Evolutionary conservation across 2,329 filamentous ascomycete species (phyloP).

Genomic region (Triangularia setosa): DNA sequence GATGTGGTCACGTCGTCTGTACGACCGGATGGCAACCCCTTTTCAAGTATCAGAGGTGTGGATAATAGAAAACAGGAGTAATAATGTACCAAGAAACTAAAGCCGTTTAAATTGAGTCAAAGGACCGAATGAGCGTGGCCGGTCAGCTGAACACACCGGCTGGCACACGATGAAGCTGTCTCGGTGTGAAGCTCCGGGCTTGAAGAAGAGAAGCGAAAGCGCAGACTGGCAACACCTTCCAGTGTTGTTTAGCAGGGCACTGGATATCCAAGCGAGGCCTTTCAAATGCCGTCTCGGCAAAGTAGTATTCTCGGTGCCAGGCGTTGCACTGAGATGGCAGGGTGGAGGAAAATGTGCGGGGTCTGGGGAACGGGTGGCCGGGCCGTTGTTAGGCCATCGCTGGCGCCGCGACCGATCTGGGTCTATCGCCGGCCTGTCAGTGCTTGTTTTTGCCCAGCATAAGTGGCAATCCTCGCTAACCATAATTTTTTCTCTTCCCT

Average conservation of each 20-base stretch:
- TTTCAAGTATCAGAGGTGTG: not conserved
- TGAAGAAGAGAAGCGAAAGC: not conserved
- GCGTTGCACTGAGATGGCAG: not conserved
- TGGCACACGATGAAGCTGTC: not conserved
- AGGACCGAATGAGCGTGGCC: not conserved
- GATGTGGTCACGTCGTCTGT: not conserved
- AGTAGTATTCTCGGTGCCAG: conserved; percentile 2
- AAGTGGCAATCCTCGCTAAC: not conserved
- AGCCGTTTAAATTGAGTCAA: conserved; percentile 2
- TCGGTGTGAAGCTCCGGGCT: conserved; percentile 3
- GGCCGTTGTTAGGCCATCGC: not conserved
- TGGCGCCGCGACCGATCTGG: not conserved
- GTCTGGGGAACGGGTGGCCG: not conserved
- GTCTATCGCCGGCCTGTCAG: not conserved
- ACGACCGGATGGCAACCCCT: not conserved
- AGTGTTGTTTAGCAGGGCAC: not conserved
- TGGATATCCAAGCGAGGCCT: conserved; percentile 2
- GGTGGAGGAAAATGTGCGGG: conserved; percentile 2
- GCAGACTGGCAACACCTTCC: not conserved
- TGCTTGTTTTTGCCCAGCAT: not conserved
- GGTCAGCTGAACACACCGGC: not conserved
- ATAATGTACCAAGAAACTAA: not conserved
- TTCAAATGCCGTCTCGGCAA: conserved; percentile 7
- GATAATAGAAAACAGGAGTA: not conserved
- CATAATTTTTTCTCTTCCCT: not conserved